Base-by-base conservation (phyloP, 2,329 filamentous ascomycete genomes). In the Orbilia brochopaga region DNA sequence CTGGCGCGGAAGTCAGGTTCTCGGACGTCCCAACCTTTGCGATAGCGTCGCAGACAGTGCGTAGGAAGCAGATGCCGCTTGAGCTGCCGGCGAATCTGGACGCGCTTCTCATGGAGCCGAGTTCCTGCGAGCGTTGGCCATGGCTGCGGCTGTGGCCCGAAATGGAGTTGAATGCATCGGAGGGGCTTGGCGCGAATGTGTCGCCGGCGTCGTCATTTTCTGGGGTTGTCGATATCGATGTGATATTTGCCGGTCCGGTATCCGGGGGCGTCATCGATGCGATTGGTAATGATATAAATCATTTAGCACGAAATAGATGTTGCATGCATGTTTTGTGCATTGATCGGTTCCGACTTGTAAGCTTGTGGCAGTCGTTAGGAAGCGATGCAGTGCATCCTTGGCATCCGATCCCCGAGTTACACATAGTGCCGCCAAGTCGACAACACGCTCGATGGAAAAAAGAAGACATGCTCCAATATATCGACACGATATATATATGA, bases 11-110 rank as follows among this genome's bases (percentile, higher is more conserved):
- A 15, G 77, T 77, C 37, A 78, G 76, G 55, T 78, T 76, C 58
- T 75, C 63, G 51, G 59, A 63, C 13, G 58, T 69, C 58, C 73
- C 59, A 37, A 75, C 70, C 44, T 74, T 78, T 1, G 81, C 78
- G 30, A 86, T 79, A 0, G 83, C 81, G 32, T 82, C 78, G 46
- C 85, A 85, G 1, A 86, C 85, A 19, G 82, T 82, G 4, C 83
- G 81, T 35, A 86, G 83, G 74, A 86, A 86, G 74, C 85, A 82
- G n/a, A 86, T 85, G 0, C 85, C 85, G 69, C 84, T 85, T 15
- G 83, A 83, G 56, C 84, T 85, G 2, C 85, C 85, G 2, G 86
- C 81, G 62, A 86, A 86, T 0, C 82, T 83, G 13, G 83, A 81
- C 1, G 81, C 81, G 21, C 80, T 82, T 66, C 84, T 81, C 83